Base-by-base conservation (phyloP, 257 asterid genomes). In the Forsythia suspensa region DNA sequence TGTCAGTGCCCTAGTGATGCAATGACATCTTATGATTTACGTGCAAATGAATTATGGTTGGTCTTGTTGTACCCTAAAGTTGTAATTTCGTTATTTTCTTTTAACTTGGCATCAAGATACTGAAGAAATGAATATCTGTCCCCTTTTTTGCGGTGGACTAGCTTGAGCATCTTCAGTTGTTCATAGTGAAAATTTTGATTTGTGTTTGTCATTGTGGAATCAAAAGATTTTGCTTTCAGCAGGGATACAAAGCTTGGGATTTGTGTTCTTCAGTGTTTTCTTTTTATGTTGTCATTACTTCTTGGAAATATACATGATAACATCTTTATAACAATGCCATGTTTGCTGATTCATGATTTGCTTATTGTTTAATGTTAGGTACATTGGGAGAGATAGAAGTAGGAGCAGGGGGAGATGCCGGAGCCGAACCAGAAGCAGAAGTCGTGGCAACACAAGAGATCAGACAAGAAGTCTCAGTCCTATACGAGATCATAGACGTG, bases 381-480 rank as follows among this genome's bases (percentile, higher is more conserved):
- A 88, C 82, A 70, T 80, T 81, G 82, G 90, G 72, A 79, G 78
- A 13, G 86, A 87, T 48, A 80, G 85, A 75, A 82, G 90, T 80
- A 36, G 80, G 79, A 84, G 82, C 78, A 74, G 79, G 79, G 84
- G 67, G 41, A 78, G 86, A 73, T 77, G 63, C 73, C 66, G n/a
- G n/a, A 1, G 57, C n/a, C 13, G 82, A 68, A 77, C 87, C 46
- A 76, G 89, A 63, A 81, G 87, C 82, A 76, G 91, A 61, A 87
- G 84, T 67, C 82, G 82, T 77, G 88, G 83, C 46, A 81, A 81
- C 81, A 80, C 77, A 43, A 85, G 81, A 77, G 89, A 74, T 79
- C 81, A 69, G 74, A 82, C 81, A 43, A 87, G 94, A 79, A 88
- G 94, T 86, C 90, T 84, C 70, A 89, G 96, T 76, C 96, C 97